Base-by-base conservation (phyloP, 2,329 filamentous ascomycete genomes). In the Nemania serpens region DNA sequence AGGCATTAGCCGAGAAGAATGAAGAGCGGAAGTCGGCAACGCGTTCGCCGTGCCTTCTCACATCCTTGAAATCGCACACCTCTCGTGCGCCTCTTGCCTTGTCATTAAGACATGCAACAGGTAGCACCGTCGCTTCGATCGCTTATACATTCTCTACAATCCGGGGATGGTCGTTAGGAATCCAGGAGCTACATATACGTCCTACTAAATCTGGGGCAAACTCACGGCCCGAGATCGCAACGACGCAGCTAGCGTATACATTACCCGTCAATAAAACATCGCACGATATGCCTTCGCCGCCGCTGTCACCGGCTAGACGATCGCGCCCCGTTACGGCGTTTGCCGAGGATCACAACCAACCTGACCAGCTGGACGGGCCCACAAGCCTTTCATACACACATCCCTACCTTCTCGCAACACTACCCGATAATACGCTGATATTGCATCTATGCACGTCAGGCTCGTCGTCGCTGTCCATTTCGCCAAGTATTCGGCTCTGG, bases 391-490 rank as follows among this genome's bases (percentile, higher is more conserved):
- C 87, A 62, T 91, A 91, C 73, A 83, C 79, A 49, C 92, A 96
- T 73, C 93, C 93, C 1, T 97, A 96, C 71, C 84, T 97, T 2
- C 83, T 97, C 10, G 89, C 89, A 2, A 91, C 91, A 0, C 86
- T 96, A 65, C 87, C 90, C 0, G 93, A 97, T 75, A 97, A 97
- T 71, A 97, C 93, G 0, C 79, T 97, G 25, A 88, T 92, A 1
- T 80, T 96, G 36, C 90, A 95, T 71, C 81, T 96, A 34, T 91
- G 94, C 68, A 91, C 86, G 3, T 94, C 92, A 0, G 91, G 84
- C 3, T 77, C 85, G 1, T 82, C 85, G 0, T 77, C 81, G 0
- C 80, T 97, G 1, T 85, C 84, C 1, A 88, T 97, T 57, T 89
- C 90, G 39, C 78, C 86, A 0, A 91, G 90, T 1, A 88, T 88